phyloP scores from a whole-genome alignment of 306 rosid genomes.

The Lotus japonicus region DNA sequence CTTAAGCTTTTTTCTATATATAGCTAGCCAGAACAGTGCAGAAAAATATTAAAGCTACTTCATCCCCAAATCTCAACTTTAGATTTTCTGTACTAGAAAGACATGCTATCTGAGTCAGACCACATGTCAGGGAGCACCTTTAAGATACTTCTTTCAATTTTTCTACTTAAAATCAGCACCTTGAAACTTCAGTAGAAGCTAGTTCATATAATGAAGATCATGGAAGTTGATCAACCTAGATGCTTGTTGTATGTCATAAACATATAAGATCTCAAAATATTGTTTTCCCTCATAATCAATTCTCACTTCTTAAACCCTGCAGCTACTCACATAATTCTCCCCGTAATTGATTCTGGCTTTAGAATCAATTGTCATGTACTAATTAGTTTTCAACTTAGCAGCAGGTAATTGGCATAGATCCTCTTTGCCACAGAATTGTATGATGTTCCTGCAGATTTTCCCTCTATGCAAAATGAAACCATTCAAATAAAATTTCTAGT shows the following conservation, averaged over 20 bases:
- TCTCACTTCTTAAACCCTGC: too few relatives aligned
- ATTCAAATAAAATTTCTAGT: background rate
- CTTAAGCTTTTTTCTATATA: conserved; percentile 18
- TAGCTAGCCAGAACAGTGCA: background rate
- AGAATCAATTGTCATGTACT: too few relatives aligned
- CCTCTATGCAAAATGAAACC: background rate
- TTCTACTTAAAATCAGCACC: conserved; percentile 28
- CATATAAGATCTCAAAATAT: background rate
- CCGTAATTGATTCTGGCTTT: too few relatives aligned
- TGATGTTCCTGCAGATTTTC: background rate
- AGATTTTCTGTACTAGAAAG: conserved; percentile 31
- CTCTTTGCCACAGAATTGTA: conserved; percentile 3
- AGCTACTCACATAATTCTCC: too few relatives aligned
- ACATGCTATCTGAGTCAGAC: conserved; percentile 32
- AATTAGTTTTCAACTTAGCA: background rate
- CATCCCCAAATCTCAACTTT: conserved; percentile 29
- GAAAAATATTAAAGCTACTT: conserved; percentile 6
- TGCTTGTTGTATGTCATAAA: conserved; percentile 9
- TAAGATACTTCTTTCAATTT: conserved; percentile 33
- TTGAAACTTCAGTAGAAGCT: conserved; percentile 19
- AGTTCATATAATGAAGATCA: conserved; percentile 5
- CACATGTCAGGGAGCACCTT: conserved; percentile 43
- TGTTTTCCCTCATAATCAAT: too few relatives aligned
- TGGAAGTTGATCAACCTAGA: conserved; percentile 7
- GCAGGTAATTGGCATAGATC: background rate